Evolutionary conservation across 306 rosid species (phyloP), one percentile per base, ranked within the genome.

Genomic region (Rosa chinensis): DNA sequence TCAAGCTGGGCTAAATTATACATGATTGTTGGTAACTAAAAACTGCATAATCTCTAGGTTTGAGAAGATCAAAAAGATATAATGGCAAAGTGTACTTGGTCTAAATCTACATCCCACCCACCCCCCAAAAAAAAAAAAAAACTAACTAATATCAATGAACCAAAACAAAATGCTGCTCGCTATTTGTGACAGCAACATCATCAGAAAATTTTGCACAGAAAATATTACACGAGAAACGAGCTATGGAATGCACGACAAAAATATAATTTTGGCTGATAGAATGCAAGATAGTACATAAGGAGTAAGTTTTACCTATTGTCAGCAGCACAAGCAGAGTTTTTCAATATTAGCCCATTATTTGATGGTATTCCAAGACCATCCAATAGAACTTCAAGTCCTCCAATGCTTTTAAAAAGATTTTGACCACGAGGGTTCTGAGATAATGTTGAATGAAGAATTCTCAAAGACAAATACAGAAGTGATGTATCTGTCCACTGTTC

Each of bases 311-410:
- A 92, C 99, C 99, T 84, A 71, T 77, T 84, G 72, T 87, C 93
- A 71, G 84, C 84, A 74, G 87, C 80, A 79, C 70, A 78, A 85
- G 83, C 78, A 32, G 88, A 67, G 73, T 70, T 81, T 56, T 80
- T 86, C 78, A 75, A 79, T 79, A 79, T 84, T 80, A 84, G 79
- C 37, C 81, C 87, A 86, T 87, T 91, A 88, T 86, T 89, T 80
- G 93, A 89, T 32, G 95, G 88, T 83, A 90, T 76, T 74, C 99
- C 99, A 85, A 95, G 97, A 82, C 98, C 96, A 88, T 95, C 99
- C 89, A 95, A 78, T 85, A 95, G 86, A 84, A 92, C 99, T 87
- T 95, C 99, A 89, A 91, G 92, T 56, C 99, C 99, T 74, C 99
- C 99, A 74, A 95, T 92, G 88, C 99, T 95, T 89, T 88, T 95